Evolutionary conservation across 1,139 yeast genomes (phyloP).

Genomic region (Komagataea norvegica): DNA sequence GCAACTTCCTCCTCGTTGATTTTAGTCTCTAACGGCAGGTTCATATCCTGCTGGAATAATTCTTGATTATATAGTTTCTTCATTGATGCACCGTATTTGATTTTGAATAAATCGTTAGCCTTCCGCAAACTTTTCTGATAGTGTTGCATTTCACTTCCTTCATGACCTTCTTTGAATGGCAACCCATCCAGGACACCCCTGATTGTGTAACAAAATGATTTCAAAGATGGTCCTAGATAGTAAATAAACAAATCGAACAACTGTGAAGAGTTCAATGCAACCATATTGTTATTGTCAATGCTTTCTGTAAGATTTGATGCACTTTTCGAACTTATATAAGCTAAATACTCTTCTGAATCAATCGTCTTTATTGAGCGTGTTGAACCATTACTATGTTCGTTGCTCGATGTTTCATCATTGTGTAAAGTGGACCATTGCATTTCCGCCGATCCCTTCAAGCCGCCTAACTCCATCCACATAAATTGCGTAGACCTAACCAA

Average conservation of each 20-base stretch:
- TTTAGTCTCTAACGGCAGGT: slow-evolving; percentile 28
- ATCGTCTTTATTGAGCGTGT: slow-evolving; percentile 10
- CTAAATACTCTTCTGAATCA: slow-evolving; percentile 7
- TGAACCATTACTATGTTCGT: slow-evolving; percentile 1
- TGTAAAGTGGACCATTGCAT: slow-evolving; percentile 56
- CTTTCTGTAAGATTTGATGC: slow-evolving; percentile 3
- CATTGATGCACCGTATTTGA: slow-evolving; percentile 55
- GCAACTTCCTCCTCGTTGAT: slow-evolving; percentile 78
- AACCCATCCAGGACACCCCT: slow-evolving; percentile 55
- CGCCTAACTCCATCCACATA: slow-evolving; percentile 58
- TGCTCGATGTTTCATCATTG: slow-evolving; percentile 3
- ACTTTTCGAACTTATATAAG: background rate
- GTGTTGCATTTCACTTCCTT: slow-evolving; percentile 36
- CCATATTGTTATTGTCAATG: slow-evolving; percentile 12
- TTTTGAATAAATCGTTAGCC: slow-evolving; percentile 53
- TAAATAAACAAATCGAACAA: slow-evolving; percentile 62
- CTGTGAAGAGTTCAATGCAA: slow-evolving; percentile 38
- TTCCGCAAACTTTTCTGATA: slow-evolving; percentile 44
- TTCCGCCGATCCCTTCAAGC: slow-evolving; percentile 61
- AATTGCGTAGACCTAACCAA: slow-evolving; percentile 50
- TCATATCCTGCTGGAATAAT: slow-evolving; percentile 36
- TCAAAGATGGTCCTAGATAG: slow-evolving; percentile 68
- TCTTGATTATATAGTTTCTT: slow-evolving; percentile 55
- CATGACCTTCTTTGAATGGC: slow-evolving; percentile 45
- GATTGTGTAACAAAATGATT: slow-evolving; percentile 60